Evolutionary conservation across 2,329 filamentous ascomycete genomes (phyloP).

Genomic region (Didymella pomorum): DNA sequence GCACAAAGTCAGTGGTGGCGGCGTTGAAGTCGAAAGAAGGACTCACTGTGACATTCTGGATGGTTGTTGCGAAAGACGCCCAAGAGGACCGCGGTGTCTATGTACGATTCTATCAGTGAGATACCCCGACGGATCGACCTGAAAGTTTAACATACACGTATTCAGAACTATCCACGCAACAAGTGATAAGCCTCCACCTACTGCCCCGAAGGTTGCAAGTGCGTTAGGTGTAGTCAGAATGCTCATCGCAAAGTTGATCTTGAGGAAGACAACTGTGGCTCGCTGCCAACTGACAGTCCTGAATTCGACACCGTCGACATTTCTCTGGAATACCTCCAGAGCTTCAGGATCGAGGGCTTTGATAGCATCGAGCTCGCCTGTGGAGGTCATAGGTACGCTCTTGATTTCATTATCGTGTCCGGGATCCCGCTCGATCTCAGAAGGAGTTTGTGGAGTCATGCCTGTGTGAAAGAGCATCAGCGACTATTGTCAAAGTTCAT

Average conservation of each 20-base stretch:
- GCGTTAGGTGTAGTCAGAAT: slow-evolving; percentile 2
- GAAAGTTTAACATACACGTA: not conserved
- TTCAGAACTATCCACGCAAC: not conserved
- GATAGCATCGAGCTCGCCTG: not conserved
- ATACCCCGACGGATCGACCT: too few relatives aligned
- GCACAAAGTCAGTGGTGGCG: not conserved
- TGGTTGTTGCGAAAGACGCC: slow-evolving; percentile 1
- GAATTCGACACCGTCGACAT: slow-evolving; percentile 5
- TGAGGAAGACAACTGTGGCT: slow-evolving; percentile 5
- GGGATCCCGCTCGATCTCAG: not conserved
- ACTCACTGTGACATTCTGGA: slow-evolving; percentile 5
- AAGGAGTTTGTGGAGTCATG: not conserved
- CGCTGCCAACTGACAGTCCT: slow-evolving; percentile 8
- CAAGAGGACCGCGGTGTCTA: slow-evolving; percentile 2
- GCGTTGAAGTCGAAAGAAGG: not conserved
- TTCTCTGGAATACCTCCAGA: slow-evolving; percentile 2
- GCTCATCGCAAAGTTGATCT: slow-evolving; percentile 11
- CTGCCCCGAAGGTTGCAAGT: slow-evolving; percentile 1
- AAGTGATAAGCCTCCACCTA: not conserved
- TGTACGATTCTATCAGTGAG: not conserved
- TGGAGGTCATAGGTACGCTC: not conserved
- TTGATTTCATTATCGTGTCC: not conserved
- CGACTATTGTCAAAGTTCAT: too few relatives aligned
- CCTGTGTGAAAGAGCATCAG: not conserved
- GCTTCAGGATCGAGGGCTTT: not conserved